phyloP scores from a whole-genome alignment of 169 alveolate species.

The Cryptosporidium felis region DNA sequence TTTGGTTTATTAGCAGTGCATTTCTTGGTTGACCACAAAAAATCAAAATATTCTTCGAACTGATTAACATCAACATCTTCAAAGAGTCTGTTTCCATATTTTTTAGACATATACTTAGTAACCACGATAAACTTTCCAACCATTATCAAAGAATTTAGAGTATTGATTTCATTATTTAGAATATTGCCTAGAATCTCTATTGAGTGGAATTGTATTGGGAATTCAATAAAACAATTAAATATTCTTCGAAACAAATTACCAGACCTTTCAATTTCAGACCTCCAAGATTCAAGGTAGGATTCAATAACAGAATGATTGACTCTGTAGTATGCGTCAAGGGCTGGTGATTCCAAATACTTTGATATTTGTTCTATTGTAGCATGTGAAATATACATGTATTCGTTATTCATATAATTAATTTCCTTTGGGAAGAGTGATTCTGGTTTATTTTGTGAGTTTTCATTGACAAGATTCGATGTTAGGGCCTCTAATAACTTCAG shows the following conservation, averaged over 20 bases:
- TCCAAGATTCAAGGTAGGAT: background rate
- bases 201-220: background rate
- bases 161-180: slow-evolving; percentile 3
- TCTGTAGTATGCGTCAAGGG: background rate
- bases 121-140: background rate
- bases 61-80: background rate
- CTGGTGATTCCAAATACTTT: background rate
- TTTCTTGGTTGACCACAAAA: too few species aligned
- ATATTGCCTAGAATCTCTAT: slow-evolving; percentile 24
- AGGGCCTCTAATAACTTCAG: background rate
- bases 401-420: slow-evolving; percentile 30
- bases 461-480: background rate
- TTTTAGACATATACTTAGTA: background rate
- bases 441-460: background rate
- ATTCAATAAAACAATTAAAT: background rate
- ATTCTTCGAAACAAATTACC: background rate
- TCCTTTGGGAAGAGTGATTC: slow-evolving; percentile 34
- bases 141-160: background rate
- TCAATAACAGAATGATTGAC: background rate
- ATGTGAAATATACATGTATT: slow-evolving; percentile 9
- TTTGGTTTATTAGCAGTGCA: too few species aligned
- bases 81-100: background rate
- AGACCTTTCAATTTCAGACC: background rate
- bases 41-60: background rate
- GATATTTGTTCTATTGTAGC: background rate